Evolutionary conservation across 495 filamentous ascomycete species (phyloP), one percentile per base, ranked within the genome.

Genomic region (Aspergillus bridgeri): DNA sequence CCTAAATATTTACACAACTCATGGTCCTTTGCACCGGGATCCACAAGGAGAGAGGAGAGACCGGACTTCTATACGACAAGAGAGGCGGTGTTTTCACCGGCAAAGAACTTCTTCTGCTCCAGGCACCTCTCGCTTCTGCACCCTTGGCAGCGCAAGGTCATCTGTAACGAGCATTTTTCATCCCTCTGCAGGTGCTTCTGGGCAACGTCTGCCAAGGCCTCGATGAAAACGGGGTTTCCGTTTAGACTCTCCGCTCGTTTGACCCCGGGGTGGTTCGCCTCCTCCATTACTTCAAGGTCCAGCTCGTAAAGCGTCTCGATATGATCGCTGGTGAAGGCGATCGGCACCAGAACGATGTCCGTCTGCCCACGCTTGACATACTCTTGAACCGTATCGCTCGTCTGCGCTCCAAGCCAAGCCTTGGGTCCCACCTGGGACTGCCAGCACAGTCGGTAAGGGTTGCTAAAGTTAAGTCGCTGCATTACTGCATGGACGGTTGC

Each of bases 401-500:
- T 98, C 71, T 98, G 95, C 27, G 95, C 92, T 13, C 95, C 95
- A 5, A 98, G 83, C 95, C 95, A 99, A 18, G 95, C 88, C 29
- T 84, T 87, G 2, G 95, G 95, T 17, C 95, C 95, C 51, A 99
- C 95, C 69, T 99, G 95, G 21, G 92, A 96, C 73, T 99, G 95
- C 94, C 94, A 99, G 66, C 91, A 92, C 27, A 99, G 78, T 20
- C 95, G 86, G 72, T 95, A 98, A 2, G 89, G 89, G 75, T 99
- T 94, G 61, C 81, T 83, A 70, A 91, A 89, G 8, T 86, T 86
- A 11, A 99, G 82, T 22, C 89, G 81, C 65, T 94, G 84, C 91
- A 96, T 96, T 6, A 99, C 95, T 3, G 95, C 93, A 64, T 96
- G 86, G 6, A 97, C 94, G 6, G 95, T 98, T n/a, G 95, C 95